Base-by-base conservation (phyloP, 2,329 filamentous ascomycete species). In the Plectosphaerella sp. region DNA sequence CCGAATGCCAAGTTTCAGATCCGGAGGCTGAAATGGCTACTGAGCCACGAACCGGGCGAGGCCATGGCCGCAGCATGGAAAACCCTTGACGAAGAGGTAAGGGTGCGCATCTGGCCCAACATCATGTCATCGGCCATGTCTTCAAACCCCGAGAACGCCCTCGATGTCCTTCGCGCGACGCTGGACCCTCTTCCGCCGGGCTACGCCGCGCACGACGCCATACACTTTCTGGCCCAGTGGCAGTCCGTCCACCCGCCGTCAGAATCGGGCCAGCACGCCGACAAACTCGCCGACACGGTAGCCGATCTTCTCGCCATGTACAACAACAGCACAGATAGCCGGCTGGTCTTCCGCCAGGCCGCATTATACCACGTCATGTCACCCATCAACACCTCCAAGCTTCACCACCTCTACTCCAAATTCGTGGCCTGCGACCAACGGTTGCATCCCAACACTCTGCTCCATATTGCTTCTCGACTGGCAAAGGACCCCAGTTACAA, bases 401-500 rank as follows among this genome's bases (percentile, higher is more conserved):
- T 52, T 3, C 37, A 47, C 9, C 61, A 67, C 11, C 59, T 79
- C 1, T 73, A 73, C 52, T 52, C 58, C 3, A 61, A 68, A 9
- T 57, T 79, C 9, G 51, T 55, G 6, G 52, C 57, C 16, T 56
- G 61, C 8, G 52, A 56, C 1, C 62, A 68, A 24, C 55, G 57
- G 5, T 53, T 79, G 5, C 69, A 75, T 45, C 56, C 58, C 10
- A 64, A 76, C 54, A 82, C 79, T 0, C 62, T 70, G 15, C 60
- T 80, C 3, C 75, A 79, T 2, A 71, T 81, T 43, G 77, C 77
- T 3, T 65, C 64, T 42, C 69, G 65, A 4, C 61, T 86, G 24
- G 76, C 79, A 1, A 62, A 63, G 45, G 59, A 62, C 9, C 56
- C 60, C 12, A n/a, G 2, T 20, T n/a, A 16, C 18, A 16, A n/a